phyloP scores from a whole-genome alignment of 1,139 yeast species.

The Yamadazyma dendronema region DNA sequence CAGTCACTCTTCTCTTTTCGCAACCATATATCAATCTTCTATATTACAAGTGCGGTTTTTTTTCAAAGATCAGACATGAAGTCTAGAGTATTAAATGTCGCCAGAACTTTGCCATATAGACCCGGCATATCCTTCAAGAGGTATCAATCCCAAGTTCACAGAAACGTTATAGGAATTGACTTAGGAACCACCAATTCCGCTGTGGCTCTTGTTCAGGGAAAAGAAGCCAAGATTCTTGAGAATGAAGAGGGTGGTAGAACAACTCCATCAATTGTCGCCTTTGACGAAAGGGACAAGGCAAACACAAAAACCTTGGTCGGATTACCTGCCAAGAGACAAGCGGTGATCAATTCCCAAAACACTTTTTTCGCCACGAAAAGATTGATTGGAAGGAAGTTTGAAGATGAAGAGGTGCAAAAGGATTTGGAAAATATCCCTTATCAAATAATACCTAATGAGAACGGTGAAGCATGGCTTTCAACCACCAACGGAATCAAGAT shows the following conservation, averaged over 20 bases:
- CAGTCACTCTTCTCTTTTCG: background rate
- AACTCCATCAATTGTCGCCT: slow-evolving; percentile 73
- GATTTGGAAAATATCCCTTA: slow-evolving; percentile 59
- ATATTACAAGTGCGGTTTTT: too few relatives aligned
- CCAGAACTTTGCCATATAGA: background rate
- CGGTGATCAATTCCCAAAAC: slow-evolving; percentile 60
- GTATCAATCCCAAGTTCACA: slow-evolving; percentile 5
- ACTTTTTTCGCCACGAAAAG: slow-evolving; percentile 77
- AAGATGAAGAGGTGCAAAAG: slow-evolving; percentile 62
- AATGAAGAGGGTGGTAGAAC: slow-evolving; percentile 69
- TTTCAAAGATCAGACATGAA: too few relatives aligned
- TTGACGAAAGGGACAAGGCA: slow-evolving; percentile 23
- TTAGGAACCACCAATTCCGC: slow-evolving; percentile 83
- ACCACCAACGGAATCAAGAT: slow-evolving; percentile 35
- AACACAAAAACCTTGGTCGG: slow-evolving; percentile 50
- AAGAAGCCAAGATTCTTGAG: slow-evolving; percentile 56
- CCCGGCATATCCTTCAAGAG: slow-evolving; percentile 1
- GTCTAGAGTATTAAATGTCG: too few relatives aligned
- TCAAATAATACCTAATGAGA: slow-evolving; percentile 47
- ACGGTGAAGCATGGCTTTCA: slow-evolving; percentile 64
- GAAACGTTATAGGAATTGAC: slow-evolving; percentile 67
- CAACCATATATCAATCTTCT: background rate
- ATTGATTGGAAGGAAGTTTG: slow-evolving; percentile 64
- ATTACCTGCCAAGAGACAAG: slow-evolving; percentile 64
- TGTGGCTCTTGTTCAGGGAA: slow-evolving; percentile 62